Conservation (phyloP, 2,329 filamentous ascomycete genomes). For the Hymenoscyphus scutula region DNA sequence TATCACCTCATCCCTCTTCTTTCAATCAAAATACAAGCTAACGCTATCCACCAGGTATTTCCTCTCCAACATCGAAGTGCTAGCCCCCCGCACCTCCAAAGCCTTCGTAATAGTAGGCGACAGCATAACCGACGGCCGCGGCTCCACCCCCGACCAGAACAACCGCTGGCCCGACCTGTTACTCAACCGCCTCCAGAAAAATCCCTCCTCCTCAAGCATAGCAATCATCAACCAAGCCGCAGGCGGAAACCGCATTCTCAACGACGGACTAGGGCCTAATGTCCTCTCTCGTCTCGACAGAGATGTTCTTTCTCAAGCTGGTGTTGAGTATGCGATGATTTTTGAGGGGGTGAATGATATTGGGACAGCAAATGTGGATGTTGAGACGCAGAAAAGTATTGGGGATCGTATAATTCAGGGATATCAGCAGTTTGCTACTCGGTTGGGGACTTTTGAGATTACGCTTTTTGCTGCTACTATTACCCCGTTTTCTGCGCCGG, state of each 20-base stretch:
- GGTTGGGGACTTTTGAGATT: slow-evolving; percentile 53
- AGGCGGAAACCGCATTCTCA: slow-evolving; percentile 64
- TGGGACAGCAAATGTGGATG: slow-evolving; percentile 47
- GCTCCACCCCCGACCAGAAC: slow-evolving; percentile 59
- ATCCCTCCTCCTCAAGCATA: slow-evolving; percentile 46
- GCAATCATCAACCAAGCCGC: slow-evolving; percentile 64
- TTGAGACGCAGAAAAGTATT: slow-evolving; percentile 47
- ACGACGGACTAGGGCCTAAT: slow-evolving; percentile 61
- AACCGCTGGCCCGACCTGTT: slow-evolving; percentile 61
- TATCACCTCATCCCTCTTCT: slow-evolving; percentile 11
- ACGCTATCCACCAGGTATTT: slow-evolving; percentile 50
- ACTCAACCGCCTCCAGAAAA: slow-evolving; percentile 49
- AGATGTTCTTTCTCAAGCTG: slow-evolving; percentile 59
- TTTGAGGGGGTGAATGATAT: slow-evolving; percentile 72
- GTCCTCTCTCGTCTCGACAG: slow-evolving; percentile 59
- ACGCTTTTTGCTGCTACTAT: slow-evolving; percentile 63
- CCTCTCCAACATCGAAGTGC: slow-evolving; percentile 57
- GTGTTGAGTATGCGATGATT: slow-evolving; percentile 59
- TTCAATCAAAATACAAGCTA: neutral
- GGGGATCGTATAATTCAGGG: slow-evolving; percentile 53
- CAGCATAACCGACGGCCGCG: slow-evolving; percentile 65
- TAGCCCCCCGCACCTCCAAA: slow-evolving; percentile 43
- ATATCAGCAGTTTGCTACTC: slow-evolving; percentile 55
- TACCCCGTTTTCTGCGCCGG: slow-evolving; percentile 56
- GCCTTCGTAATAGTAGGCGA: slow-evolving; percentile 59